phyloP scores from a whole-genome alignment of 441 rosid species.

The Gossypium aridum region DNA sequence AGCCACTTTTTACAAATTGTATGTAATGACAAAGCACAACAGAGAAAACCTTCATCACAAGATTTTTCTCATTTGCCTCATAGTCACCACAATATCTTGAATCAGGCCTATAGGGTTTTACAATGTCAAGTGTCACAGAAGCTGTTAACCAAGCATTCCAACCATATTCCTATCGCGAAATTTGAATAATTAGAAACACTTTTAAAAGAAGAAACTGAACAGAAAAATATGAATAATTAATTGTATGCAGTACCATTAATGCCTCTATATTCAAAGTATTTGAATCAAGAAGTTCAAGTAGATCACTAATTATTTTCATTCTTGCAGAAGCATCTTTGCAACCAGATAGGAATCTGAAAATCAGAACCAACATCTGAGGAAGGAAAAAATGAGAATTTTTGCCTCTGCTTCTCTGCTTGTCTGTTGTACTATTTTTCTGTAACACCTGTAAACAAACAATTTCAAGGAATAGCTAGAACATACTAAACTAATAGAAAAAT shows the following conservation, averaged over 20 bases:
- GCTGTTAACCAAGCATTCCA: constrained; percentile 93
- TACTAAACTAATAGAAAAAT: neutral
- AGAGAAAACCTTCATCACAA: constrained; percentile 70
- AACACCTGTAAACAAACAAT: constrained; percentile 51
- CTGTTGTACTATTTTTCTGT: constrained; percentile 69
- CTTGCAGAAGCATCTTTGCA: constrained; percentile 64
- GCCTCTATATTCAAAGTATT: constrained; percentile 91
- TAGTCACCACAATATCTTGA: constrained; percentile 34
- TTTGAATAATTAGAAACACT: constrained; percentile 23
- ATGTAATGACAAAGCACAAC: constrained; percentile 87
- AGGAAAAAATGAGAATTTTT: constrained; percentile 66
- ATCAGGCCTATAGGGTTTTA: constrained; percentile 53
- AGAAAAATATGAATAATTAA: constrained; percentile 12
- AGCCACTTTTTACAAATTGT: constrained; percentile 88
- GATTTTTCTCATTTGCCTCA: constrained; percentile 55
- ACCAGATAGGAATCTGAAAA: constrained; percentile 71
- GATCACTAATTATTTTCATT: constrained; percentile 67
- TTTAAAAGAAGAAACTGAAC: constrained; percentile 1
- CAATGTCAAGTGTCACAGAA: constrained; percentile 59
- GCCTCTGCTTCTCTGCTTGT: constrained; percentile 63
- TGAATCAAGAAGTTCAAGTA: constrained; percentile 88
- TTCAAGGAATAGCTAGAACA: neutral
- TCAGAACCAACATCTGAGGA: constrained; percentile 79
- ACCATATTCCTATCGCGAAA: constrained; percentile 67
- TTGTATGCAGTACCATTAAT: constrained; percentile 54